phyloP scores from a whole-genome alignment of 1,139 yeast genomes.

The Yamadazyma membranifaciens region DNA sequence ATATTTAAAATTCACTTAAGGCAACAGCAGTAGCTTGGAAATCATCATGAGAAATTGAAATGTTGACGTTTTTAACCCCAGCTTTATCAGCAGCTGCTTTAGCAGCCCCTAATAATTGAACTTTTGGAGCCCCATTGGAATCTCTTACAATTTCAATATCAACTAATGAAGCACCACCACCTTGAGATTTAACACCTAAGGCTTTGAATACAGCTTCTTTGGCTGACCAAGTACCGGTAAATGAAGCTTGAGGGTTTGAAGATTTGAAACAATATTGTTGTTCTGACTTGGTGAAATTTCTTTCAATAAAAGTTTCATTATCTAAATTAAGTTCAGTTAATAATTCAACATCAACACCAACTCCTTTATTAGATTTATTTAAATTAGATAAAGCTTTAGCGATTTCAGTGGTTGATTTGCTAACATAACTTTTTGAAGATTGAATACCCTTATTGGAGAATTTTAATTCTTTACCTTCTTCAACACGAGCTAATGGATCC shows the following conservation, averaged over 20 bases:
- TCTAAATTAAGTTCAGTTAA: slow-evolving; percentile 76
- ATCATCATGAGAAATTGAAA: slow-evolving; percentile 94
- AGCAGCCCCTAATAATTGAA: slow-evolving; percentile 74
- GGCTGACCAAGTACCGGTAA: slow-evolving; percentile 98
- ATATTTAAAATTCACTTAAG: slow-evolving; percentile 57
- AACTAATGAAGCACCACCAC: slow-evolving; percentile 91
- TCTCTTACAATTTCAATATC: slow-evolving; percentile 87
- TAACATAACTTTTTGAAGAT: slow-evolving; percentile 32
- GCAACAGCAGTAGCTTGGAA: slow-evolving; percentile 98
- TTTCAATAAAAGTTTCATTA: slow-evolving; percentile 84
- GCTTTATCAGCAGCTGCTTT: slow-evolving; percentile 65
- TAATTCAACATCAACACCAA: slow-evolving; percentile 97
- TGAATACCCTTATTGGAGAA: slow-evolving; percentile 46
- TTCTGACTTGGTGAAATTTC: slow-evolving; percentile 86
- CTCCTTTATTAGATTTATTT: slow-evolving; percentile 60
- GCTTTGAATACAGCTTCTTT: slow-evolving; percentile 99
- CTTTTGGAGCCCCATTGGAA: slow-evolving; percentile 78
- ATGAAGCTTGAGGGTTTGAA: slow-evolving; percentile 81
- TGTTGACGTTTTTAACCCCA: slow-evolving; percentile 71
- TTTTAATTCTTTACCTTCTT: slow-evolving; percentile 48
- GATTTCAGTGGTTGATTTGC: slow-evolving; percentile 40
- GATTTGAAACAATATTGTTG: slow-evolving; percentile 73
- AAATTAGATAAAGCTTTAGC: slow-evolving; percentile 49
- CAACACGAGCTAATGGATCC: slow-evolving; percentile 92
- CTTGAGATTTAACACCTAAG: slow-evolving; percentile 82